These are phyloP conservation scores for Tephrocybe sp. DNA, from an alignment of 768 basidiomycete species.

Conservation along the genomic window DNA sequence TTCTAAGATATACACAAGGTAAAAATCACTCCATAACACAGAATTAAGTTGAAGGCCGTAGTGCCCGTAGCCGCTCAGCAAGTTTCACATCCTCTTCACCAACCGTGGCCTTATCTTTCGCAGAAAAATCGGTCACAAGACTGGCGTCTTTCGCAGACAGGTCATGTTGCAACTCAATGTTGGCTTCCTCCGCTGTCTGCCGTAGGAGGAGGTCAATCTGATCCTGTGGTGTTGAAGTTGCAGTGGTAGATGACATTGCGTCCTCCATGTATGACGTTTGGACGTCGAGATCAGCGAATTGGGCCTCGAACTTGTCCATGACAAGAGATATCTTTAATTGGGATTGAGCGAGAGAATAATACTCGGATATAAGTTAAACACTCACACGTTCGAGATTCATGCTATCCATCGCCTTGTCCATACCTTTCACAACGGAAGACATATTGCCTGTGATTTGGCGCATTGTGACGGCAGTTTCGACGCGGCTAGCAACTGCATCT, in stretches of 20 bases:
- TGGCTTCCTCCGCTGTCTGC: constrained; percentile 95
- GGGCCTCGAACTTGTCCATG: constrained; percentile 98
- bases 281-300: constrained; percentile 96
- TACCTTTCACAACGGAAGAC: constrained; percentile 93
- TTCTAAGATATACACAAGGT: constrained; percentile 2
- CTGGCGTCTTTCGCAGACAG: constrained; percentile 63
- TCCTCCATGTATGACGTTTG: constrained; percentile 99
- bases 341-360: background rate
- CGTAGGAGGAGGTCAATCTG: constrained; percentile 91
- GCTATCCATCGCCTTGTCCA: constrained; percentile 98
- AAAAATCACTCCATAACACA: background rate
- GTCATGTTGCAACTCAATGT: constrained; percentile 93
- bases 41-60: constrained; percentile 69
- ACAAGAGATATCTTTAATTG: constrained; percentile 82
- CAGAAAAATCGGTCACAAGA: constrained; percentile 54
- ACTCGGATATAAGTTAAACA: constrained; percentile 9
- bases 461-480: constrained; percentile 99
- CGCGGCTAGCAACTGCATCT: constrained; percentile 94
- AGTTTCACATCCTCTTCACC: constrained; percentile 79
- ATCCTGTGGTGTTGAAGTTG: constrained; percentile 92
- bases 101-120: constrained; percentile 49
- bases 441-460: constrained; percentile 94
- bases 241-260: constrained; percentile 90
- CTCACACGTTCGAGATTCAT: constrained; percentile 97
- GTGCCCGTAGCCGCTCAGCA: constrained; percentile 83